Evolutionary conservation across 2,329 filamentous ascomycete genomes (phyloP), one percentile per base, ranked within the genome.

Genomic region (Fusarium austroafricanum): DNA sequence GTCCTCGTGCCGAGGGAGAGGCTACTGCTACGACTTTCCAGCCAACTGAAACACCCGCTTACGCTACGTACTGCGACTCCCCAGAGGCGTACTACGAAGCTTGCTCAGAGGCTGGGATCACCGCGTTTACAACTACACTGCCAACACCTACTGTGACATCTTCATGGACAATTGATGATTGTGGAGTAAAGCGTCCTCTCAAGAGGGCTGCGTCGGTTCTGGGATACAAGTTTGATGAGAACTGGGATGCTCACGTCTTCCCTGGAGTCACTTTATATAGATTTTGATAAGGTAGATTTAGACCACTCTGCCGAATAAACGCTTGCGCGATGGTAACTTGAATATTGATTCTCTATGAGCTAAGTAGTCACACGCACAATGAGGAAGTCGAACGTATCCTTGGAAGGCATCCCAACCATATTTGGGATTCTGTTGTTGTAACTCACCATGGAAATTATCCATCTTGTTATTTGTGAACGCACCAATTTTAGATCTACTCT

Each of bases 61-160:
- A 68, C 7, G 56, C 54, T 6, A 68, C 52, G 0, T 66, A 66
- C 31, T 71, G 61, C n/a, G 55, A 57, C n/a, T 51, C 57, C 2
- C 28, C 57, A 0, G n/a, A 42, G 2, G 45, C 20, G 6, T 68
- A 71, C 28, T 71, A 68, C 7, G 49, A 45, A 2, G 67, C 57
- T 11, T 71, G 55, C 17, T 66, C 45, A 0, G 38, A 47, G 18
- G 60, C 49, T 5, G 57, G 57, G 3, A n/a, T 58, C 2, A 50
- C 67, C 18, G 37, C 33, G 0, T 29, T 37, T 17, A 66, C 52
- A 1, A 71, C 57, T 18, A 68, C 61, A 3, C 45, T 63, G 2
- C 9, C 47, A 4, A 55, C 54, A 2, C n/a, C 60, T 5, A 44
- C 3, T 0, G 28, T 23, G 0, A 7, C 35, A 4, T 23, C 21